phyloP scores from a whole-genome alignment of 2,329 filamentous ascomycete genomes.

The Alternaria brassicae region DNA sequence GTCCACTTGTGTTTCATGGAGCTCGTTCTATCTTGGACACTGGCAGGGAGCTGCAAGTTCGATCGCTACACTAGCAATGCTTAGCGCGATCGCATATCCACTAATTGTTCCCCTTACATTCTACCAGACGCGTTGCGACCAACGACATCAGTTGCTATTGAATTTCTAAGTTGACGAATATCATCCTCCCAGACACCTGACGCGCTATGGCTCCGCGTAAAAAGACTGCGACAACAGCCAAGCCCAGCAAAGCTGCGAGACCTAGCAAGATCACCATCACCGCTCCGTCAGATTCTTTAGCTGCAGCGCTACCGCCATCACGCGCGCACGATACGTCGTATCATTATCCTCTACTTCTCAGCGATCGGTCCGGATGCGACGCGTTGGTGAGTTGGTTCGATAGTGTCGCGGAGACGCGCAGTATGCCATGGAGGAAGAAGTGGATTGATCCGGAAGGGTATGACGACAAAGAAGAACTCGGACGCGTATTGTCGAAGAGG shows the following conservation, averaged over 20 bases:
- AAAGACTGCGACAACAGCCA: constrained; percentile 9
- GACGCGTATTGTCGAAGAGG: constrained; percentile 57
- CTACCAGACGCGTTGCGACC: not conserved
- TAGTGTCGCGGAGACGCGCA: constrained; percentile 37
- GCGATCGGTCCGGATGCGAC: constrained; percentile 18
- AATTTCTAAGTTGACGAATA: not conserved
- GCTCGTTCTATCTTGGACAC: not conserved
- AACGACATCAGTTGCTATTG: not conserved
- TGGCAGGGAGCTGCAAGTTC: constrained; percentile 1
- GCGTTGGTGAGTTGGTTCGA: constrained; percentile 44
- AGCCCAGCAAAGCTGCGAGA: constrained; percentile 8
- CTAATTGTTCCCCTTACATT: not conserved
- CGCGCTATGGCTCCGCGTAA: constrained; percentile 26
- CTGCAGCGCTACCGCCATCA: constrained; percentile 33
- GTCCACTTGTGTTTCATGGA: not conserved
- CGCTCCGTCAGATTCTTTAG: constrained; percentile 17
- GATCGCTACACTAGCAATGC: constrained; percentile 8
- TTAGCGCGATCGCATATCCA: constrained; percentile 14
- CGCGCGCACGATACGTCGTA: constrained; percentile 38
- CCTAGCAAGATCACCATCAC: constrained; percentile 14
- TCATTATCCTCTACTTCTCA: constrained; percentile 42
- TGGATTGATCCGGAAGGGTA: constrained; percentile 60
- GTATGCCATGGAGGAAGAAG: constrained; percentile 58
- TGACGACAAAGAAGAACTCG: constrained; percentile 40
- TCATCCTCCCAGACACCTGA: not conserved